These are phyloP conservation scores for Cornus florida DNA, from an alignment of 148 eudicot genomes.

Conservation along the genomic window DNA sequence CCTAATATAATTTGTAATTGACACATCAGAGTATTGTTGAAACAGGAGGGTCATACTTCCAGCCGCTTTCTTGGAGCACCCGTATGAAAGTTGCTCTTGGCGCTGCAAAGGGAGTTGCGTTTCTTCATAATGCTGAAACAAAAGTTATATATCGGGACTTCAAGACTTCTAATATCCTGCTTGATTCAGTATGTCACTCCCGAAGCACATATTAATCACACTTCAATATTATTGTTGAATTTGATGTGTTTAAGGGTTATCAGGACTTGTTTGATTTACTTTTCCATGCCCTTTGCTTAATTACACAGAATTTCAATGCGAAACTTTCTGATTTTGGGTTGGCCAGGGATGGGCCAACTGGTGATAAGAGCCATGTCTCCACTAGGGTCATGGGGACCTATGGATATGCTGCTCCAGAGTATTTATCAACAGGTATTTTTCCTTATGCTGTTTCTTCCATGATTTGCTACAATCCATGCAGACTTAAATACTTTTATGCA, in stretches of 20 bases:
- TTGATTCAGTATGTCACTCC: slow-evolving; percentile 39
- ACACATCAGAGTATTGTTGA: not conserved
- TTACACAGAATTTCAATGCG: slow-evolving; percentile 47
- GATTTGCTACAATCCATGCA: not conserved
- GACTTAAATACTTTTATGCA: no score
- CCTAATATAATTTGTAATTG: not conserved
- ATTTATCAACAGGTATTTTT: slow-evolving; percentile 51
- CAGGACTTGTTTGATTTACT: not conserved
- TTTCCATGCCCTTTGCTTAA: not conserved
- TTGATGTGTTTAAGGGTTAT: no score
- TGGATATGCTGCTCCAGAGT: slow-evolving; percentile 74
- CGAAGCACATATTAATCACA: not conserved
- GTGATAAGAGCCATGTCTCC: slow-evolving; percentile 63
- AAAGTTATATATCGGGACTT: slow-evolving; percentile 64
- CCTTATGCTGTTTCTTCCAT: not conserved
- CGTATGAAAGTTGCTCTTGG: slow-evolving; percentile 61
- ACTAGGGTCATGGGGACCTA: slow-evolving; percentile 64
- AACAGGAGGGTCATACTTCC: slow-evolving; percentile 50
- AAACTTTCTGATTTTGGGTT: slow-evolving; percentile 75
- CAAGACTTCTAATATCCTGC: slow-evolving; percentile 62
- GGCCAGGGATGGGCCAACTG: slow-evolving; percentile 70
- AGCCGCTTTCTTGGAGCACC: slow-evolving; percentile 49
- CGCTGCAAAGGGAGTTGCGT: slow-evolving; percentile 63
- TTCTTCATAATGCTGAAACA: slow-evolving; percentile 54
- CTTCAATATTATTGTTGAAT: no score